Evolutionary conservation across 2,329 filamentous ascomycete species (phyloP).

Genomic region (Stemphylium beticola): DNA sequence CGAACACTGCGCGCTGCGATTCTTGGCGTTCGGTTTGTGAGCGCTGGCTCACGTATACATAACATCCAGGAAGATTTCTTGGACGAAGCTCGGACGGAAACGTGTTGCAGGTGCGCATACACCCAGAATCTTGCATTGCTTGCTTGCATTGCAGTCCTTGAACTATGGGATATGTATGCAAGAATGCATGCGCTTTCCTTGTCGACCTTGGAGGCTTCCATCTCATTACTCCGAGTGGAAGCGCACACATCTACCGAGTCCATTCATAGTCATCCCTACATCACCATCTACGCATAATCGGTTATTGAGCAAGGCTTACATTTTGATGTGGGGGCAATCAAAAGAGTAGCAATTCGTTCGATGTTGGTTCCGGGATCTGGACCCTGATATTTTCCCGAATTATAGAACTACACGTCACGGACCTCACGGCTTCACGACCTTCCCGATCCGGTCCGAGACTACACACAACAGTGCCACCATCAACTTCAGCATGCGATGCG

Average conservation of each 20-base stretch:
- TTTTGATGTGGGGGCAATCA: not conserved
- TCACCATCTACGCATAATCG: not conserved
- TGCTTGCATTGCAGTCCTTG: not conserved
- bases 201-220: not conserved
- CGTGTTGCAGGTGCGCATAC: not conserved
- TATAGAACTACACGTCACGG: not conserved
- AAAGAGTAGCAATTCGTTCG: not conserved
- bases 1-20: not conserved
- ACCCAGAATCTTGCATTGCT: not conserved
- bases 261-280: not conserved
- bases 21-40: not conserved
- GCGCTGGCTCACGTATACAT: not conserved
- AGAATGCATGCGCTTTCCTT: not conserved
- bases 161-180: not conserved
- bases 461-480: not conserved
- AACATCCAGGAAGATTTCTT: not conserved
- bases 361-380: not conserved
- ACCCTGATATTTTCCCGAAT: not conserved
- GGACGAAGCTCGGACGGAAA: not conserved
- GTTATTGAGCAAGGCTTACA: not conserved
- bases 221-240: not conserved
- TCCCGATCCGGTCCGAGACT: not conserved
- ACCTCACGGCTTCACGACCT: not conserved
- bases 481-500: conserved; percentile 4
- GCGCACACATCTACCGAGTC: not conserved